Conservation (phyloP, 768 basidiomycete genomes). For the Lactarius sp. region DNA sequence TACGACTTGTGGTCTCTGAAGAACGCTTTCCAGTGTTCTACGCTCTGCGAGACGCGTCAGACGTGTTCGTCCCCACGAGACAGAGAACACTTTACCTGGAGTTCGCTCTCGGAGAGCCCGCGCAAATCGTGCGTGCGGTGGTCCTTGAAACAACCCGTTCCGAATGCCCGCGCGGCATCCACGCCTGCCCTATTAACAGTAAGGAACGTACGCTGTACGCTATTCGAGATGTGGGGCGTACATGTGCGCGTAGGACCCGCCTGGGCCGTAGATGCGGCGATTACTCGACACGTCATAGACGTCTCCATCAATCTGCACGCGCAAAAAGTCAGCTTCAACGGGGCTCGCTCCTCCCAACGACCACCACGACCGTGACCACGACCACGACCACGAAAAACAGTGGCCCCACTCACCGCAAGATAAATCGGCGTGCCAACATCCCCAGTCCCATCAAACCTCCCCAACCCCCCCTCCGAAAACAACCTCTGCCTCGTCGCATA, state of each 20-base stretch:
- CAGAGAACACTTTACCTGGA: conserved; percentile 39
- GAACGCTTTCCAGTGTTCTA: conserved; percentile 88
- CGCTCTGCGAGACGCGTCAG: conserved; percentile 42
- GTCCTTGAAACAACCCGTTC: conserved; percentile 86
- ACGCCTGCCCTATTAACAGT: conserved; percentile 53
- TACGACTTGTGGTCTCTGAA: conserved; percentile 81
- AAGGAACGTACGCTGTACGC: conserved; percentile 24
- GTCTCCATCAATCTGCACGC: conserved; percentile 74
- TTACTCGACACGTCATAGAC: conserved; percentile 89
- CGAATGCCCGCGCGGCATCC: conserved; percentile 90
- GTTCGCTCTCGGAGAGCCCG: conserved; percentile 67
- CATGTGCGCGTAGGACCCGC: conserved; percentile 78
- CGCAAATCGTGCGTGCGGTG: conserved; percentile 91
- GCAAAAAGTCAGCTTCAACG: too few relatives aligned
- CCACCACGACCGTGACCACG: not conserved
- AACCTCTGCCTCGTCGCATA: conserved; percentile 61
- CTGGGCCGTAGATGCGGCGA: conserved; percentile 75
- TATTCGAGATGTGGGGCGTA: conserved; percentile 33
- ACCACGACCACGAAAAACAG: not conserved
- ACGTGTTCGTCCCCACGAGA: too few relatives aligned
- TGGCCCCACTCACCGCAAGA: conserved; percentile 53
- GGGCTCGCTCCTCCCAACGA: conserved; percentile 42
- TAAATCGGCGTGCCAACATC: conserved; percentile 65
- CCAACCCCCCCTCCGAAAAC: conserved; percentile 69
- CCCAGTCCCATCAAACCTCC: conserved; percentile 61